Conservation (phyloP, 2,329 filamentous ascomycete species). For the Talaromyces sp. region DNA sequence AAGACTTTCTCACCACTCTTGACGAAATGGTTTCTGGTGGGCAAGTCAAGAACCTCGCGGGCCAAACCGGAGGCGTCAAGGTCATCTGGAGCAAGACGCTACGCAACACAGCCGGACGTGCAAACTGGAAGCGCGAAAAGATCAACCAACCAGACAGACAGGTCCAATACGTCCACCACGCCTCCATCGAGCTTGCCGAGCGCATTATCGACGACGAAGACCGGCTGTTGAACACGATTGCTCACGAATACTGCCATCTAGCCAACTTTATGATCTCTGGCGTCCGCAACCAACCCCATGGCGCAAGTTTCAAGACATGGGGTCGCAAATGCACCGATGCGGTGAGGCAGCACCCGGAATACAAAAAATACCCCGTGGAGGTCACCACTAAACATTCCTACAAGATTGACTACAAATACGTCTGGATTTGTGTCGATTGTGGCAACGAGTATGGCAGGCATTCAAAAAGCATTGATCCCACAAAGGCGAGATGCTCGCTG, state of each 20-base stretch:
- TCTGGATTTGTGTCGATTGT: conserved; percentile 74
- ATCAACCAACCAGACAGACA: conserved; percentile 23
- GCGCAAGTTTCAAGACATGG: conserved; percentile 77
- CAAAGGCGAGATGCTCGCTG: conserved; percentile 66
- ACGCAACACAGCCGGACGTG: conserved; percentile 59
- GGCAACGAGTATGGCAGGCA: conserved; percentile 72
- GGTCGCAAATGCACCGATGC: conserved; percentile 33
- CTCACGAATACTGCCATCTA: conserved; percentile 94
- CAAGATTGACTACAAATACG: conserved; percentile 84
- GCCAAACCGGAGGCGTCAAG: conserved; percentile 52
- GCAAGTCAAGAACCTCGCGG: conserved; percentile 44
- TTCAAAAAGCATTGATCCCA: conserved; percentile 74
- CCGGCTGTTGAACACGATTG: conserved; percentile 81
- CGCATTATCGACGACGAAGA: conserved; percentile 78
- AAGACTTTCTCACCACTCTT: conserved; percentile 51
- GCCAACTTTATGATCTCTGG: conserved; percentile 84
- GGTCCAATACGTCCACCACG: conserved; percentile 48
- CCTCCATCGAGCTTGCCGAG: conserved; percentile 79
- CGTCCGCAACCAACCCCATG: conserved; percentile 72
- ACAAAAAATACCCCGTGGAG: conserved; percentile 55
- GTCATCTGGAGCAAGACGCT: conserved; percentile 60
- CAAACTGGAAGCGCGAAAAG: conserved; percentile 64
- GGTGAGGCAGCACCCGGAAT: conserved; percentile 47
- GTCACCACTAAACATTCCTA: conserved; percentile 91
- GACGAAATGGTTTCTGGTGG: conserved; percentile 49